Evolutionary conservation across 169 alveolate genomes (phyloP).

Genomic region (Babesia caballi): DNA sequence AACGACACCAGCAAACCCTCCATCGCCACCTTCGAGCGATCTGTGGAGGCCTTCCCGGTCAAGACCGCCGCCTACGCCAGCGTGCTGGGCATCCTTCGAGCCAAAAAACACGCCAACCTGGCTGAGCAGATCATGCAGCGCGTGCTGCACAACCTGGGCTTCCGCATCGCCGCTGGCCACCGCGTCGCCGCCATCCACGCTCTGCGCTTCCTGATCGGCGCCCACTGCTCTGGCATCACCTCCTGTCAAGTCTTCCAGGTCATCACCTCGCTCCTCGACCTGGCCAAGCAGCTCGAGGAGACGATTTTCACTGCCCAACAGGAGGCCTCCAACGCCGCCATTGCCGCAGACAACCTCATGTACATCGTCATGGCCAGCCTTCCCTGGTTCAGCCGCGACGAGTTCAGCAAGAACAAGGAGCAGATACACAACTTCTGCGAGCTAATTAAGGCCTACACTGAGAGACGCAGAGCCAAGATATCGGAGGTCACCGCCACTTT

Average conservation of each 20-base stretch:
- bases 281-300: constrained; percentile 21
- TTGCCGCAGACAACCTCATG: constrained; percentile 50
- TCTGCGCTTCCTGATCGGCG: constrained; percentile 46
- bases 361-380: constrained; percentile 57
- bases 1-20: constrained; percentile 13
- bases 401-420: constrained; percentile 8
- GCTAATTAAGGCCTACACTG: constrained; percentile 23
- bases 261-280: constrained; percentile 10
- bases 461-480: constrained; percentile 27
- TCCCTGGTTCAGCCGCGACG: constrained; percentile 66
- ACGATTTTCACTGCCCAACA: background rate
- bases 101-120: constrained; percentile 6
- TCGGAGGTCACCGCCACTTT: background rate
- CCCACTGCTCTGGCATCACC: constrained; percentile 31
- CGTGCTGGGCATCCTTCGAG: constrained; percentile 39
- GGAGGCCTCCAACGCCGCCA: constrained; percentile 13
- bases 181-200: constrained; percentile 22
- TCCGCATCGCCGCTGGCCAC: constrained; percentile 26
- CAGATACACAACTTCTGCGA: constrained; percentile 17
- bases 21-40: constrained; percentile 20
- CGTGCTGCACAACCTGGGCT: constrained; percentile 39
- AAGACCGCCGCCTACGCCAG: constrained; percentile 67
- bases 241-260: constrained; percentile 32
- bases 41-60: constrained; percentile 55
- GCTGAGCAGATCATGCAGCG: constrained; percentile 46